These are phyloP conservation scores for Argentina anserina DNA, from an alignment of 306 rosid species.

Conservation along the genomic window DNA sequence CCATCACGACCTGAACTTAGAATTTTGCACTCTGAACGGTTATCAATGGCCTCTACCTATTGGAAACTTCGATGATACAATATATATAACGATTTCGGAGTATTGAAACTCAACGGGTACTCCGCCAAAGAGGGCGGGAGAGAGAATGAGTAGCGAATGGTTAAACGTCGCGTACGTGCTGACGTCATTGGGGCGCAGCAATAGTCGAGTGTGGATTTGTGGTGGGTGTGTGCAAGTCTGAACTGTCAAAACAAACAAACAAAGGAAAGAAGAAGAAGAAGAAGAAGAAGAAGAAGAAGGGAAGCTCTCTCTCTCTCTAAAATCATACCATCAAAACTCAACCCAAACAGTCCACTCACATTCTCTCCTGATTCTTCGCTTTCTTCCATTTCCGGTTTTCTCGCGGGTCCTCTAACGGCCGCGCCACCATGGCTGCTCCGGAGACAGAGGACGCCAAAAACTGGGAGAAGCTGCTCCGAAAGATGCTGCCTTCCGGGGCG, in stretches of 20 bases:
- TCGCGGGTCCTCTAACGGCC: slow-evolving; percentile 32
- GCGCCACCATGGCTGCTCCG: slow-evolving; percentile 61
- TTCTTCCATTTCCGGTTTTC: not conserved
- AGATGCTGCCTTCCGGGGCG: slow-evolving; percentile 78
- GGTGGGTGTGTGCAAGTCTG: not conserved
- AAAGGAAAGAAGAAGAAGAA: no score
- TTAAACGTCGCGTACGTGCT: not conserved
- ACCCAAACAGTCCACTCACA: not conserved
- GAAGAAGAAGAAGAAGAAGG: no score
- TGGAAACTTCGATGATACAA: no score
- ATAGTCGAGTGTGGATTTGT: not conserved
- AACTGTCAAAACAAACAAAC: not conserved
- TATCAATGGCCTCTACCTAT: no score
- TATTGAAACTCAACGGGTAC: no score
- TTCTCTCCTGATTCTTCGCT: not conserved
- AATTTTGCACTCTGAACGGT: not conserved
- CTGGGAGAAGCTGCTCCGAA: slow-evolving; percentile 60
- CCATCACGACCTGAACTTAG: not conserved
- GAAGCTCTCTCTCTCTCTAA: not conserved
- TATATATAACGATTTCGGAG: no score
- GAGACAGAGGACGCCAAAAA: slow-evolving; percentile 46
- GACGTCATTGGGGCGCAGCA: not conserved
- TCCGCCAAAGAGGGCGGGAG: no score
- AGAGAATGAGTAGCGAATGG: not conserved
- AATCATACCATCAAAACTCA: not conserved